phyloP scores from a whole-genome alignment of 2,329 filamentous ascomycete genomes.

The Stemphylium beticola region DNA sequence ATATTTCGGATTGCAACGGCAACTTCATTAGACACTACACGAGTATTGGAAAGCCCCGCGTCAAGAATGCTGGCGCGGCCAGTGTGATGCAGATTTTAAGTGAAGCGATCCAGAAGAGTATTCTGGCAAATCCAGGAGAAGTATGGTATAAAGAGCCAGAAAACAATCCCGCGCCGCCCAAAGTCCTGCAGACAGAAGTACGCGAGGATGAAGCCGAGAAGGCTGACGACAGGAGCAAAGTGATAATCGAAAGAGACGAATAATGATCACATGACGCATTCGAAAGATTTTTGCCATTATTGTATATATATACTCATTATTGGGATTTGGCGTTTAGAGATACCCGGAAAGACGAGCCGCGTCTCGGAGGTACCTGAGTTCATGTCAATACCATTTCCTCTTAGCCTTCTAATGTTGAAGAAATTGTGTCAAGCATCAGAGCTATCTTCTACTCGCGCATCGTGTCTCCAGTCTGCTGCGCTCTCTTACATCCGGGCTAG shows the following conservation, averaged over 20 bases:
- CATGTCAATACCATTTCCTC: background rate
- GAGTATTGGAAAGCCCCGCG: conserved; percentile 24
- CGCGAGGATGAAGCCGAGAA: background rate
- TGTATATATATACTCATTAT: background rate
- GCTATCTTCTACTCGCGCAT: conserved; percentile 26
- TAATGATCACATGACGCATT: background rate
- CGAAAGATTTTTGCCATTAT: background rate
- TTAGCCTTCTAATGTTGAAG: background rate
- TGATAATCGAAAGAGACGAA: conserved; percentile 1
- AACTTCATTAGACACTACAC: conserved; percentile 38
- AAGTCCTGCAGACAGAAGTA: background rate
- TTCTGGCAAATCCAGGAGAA: conserved; percentile 7
- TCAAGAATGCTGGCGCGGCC: conserved; percentile 13
- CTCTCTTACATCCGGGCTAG: conserved; percentile 13
- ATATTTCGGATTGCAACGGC: conserved; percentile 32
- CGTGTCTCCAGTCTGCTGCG: conserved; percentile 4
- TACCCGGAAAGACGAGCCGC: background rate
- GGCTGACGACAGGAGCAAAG: background rate
- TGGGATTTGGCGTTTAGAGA: background rate
- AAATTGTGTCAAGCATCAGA: conserved; percentile 10
- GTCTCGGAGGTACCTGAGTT: background rate
- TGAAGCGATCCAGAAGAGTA: conserved; percentile 16
- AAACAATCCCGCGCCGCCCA: background rate
- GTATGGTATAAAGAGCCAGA: conserved; percentile 22
- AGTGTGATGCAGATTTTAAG: conserved; percentile 23